Percentiles rank a stretch among this genome's conserved stretches.
Conservation (phyloP, 768 basidiomycete genomes). For the Suillus cothurnatus region DNA sequence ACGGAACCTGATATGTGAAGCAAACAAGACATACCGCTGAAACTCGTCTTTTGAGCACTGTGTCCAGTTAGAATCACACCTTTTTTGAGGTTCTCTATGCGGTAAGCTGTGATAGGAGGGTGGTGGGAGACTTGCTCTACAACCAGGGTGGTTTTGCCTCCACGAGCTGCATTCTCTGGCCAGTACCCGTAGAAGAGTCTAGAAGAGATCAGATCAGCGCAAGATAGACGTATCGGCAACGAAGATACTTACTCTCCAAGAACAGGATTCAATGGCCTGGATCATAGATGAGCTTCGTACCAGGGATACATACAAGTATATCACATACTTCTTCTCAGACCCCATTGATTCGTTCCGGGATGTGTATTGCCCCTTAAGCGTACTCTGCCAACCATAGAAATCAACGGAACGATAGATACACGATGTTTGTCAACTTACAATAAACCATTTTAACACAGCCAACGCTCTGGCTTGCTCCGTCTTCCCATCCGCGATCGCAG, state of each 20-base stretch:
- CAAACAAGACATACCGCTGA: conserved; percentile 57
- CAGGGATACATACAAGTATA: not conserved
- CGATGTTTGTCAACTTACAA: conserved; percentile 49
- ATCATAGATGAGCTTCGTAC: conserved; percentile 16
- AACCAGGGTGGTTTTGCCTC: conserved; percentile 80
- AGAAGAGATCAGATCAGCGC: conserved; percentile 2
- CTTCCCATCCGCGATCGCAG: conserved; percentile 78
- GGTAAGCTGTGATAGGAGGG: conserved; percentile 84
- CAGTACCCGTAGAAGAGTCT: conserved; percentile 89
- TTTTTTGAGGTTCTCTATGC: conserved; percentile 79
- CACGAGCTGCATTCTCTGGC: conserved; percentile 66
- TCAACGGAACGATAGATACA: not conserved
- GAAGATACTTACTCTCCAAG: conserved; percentile 75
- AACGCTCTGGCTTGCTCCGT: conserved; percentile 74
- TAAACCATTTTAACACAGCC: conserved; percentile 93
- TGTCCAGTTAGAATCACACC: conserved; percentile 81
- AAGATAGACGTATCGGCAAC: not conserved
- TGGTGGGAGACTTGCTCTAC: conserved; percentile 99
- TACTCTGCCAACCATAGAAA: conserved; percentile 52
- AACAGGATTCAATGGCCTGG: conserved; percentile 91
- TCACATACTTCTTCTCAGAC: conserved; percentile 90
- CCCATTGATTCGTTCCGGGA: conserved; percentile 95
- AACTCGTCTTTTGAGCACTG: conserved; percentile 94
- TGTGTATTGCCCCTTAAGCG: conserved; percentile 94
- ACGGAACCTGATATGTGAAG: not conserved